Conservation (phyloP, 192 early-diverging fungal species). For the Mortierella antarctica region DNA sequence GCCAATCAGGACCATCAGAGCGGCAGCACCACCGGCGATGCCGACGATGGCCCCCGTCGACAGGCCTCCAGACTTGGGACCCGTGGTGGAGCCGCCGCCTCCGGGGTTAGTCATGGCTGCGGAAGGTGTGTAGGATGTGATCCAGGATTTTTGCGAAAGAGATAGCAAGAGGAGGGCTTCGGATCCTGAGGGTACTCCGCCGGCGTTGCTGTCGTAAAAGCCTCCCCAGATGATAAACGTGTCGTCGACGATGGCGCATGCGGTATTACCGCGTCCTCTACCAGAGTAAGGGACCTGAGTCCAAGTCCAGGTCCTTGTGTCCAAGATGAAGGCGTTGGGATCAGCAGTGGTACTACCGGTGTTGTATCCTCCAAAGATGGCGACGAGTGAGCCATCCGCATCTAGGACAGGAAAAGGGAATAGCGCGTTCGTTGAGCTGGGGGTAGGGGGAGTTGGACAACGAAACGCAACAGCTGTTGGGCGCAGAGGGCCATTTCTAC, state of each 20-base stretch:
- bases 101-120: background rate
- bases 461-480: background rate
- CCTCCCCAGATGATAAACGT: conserved; percentile 42
- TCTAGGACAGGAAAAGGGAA: conserved; percentile 4
- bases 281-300: conserved; percentile 6
- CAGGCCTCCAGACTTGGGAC: no score
- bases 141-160: conserved; percentile 6
- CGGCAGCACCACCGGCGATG: no score
- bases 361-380: conserved; percentile 28
- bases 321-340: conserved; percentile 30
- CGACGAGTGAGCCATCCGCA: conserved; percentile 34
- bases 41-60: no score
- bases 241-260: conserved; percentile 28
- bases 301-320: conserved; percentile 33
- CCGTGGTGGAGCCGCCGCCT: no score
- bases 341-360: background rate
- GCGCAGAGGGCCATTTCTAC: background rate
- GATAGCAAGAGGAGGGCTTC: conserved; percentile 8
- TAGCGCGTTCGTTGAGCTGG: no score
- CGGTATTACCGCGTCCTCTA: conserved; percentile 13
- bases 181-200: background rate
- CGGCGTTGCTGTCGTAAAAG: background rate
- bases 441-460: background rate
- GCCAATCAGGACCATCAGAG: no score
- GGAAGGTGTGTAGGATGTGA: conserved; percentile 24